A percentile compares a stretch with the other conserved stretches of the same genome.
Conservation (phyloP, 192 early-diverging fungal species). For the Rhizophagus sp. region DNA sequence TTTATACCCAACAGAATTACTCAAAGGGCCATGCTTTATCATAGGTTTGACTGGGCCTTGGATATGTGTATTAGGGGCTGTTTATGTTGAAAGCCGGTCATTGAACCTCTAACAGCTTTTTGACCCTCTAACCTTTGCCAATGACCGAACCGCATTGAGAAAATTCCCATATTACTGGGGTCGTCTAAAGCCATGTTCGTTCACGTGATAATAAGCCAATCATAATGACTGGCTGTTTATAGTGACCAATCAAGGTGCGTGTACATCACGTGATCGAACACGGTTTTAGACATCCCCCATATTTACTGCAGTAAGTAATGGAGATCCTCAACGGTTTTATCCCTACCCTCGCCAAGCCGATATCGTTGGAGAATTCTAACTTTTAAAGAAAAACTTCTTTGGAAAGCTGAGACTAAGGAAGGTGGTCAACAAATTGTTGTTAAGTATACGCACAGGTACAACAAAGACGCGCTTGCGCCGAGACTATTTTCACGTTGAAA, state of each 20-base stretch:
- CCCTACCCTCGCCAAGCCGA: neutral
- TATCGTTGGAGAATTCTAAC: neutral
- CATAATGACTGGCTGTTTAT: no score
- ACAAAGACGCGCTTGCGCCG: neutral
- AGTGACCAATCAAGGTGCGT: no score
- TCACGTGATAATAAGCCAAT: no score
- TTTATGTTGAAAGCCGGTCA: neutral
- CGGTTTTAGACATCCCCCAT: no score
- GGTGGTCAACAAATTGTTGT: neutral
- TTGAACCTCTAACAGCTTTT: conserved; percentile 1
- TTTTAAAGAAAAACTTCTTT: conserved; percentile 19
- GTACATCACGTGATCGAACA: no score
- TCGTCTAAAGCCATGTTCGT: no score
- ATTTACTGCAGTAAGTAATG: neutral
- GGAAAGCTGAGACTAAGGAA: neutral
- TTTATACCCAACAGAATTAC: no score
- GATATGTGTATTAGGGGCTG: neutral
- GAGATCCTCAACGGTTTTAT: neutral
- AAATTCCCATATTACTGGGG: no score
- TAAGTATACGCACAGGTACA: neutral
- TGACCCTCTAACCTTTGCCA: neutral
- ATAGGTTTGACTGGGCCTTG: no score
- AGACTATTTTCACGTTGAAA: neutral
- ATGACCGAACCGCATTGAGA: neutral
- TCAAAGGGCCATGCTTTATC: no score